Evolutionary conservation across 495 filamentous ascomycete species (phyloP).

Genomic region (Sphaerosporella brunnea): DNA sequence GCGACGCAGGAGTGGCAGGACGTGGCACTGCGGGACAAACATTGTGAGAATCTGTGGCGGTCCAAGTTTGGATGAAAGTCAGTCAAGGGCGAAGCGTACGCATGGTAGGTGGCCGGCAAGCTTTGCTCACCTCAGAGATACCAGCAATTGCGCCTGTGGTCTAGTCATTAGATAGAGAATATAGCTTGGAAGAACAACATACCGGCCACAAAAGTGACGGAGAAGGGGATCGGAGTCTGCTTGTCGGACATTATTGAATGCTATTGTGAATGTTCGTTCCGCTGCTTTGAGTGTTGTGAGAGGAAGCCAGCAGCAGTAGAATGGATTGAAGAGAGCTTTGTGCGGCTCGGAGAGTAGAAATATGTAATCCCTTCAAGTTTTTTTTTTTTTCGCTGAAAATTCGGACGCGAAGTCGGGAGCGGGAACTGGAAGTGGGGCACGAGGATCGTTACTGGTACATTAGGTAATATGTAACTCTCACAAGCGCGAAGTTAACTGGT

Average conservation of each 20-base stretch:
- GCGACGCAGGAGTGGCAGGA: conserved; percentile 9
- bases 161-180: conserved; percentile 8
- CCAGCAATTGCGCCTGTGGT: conserved; percentile 60
- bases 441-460: no score
- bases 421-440: no score
- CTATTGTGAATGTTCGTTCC: no score
- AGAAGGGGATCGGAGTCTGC: conserved; percentile 22
- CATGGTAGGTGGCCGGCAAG: conserved; percentile 11
- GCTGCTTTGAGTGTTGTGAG: no score
- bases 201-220: conserved; percentile 25
- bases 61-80: no score
- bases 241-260: conserved; percentile 18
- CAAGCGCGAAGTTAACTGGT: no score
- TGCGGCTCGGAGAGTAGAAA: no score
- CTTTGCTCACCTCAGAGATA: conserved; percentile 72
- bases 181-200: conserved; percentile 8
- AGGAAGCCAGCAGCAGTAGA: no score
- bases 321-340: no score
- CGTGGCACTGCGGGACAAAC: conserved; percentile 32
- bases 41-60: conserved; percentile 62
- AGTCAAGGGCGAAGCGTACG: conserved; percentile 17
- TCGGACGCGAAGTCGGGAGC: no score
- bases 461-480: no score
- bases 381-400: neutral
- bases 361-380: neutral